phyloP scores from a whole-genome alignment of 441 rosid species.

The Populus hybrid region DNA sequence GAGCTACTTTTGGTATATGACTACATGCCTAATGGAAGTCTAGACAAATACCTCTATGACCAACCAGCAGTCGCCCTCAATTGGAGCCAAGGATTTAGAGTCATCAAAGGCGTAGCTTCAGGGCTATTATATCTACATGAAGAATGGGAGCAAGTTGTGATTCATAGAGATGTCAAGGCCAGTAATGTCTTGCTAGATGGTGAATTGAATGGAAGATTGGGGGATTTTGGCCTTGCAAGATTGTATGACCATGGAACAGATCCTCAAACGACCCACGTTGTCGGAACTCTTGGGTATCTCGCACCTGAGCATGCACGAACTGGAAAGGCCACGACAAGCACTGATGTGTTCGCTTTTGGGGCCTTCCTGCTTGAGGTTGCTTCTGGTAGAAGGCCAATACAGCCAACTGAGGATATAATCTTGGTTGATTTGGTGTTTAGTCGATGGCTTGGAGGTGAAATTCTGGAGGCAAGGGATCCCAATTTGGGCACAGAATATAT shows the following conservation, averaged over 20 bases:
- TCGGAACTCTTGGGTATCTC: constrained; percentile 47
- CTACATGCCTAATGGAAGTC: no score
- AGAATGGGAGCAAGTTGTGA: constrained; percentile 10
- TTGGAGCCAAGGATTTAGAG: constrained; percentile 31
- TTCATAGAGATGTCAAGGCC: constrained; percentile 50
- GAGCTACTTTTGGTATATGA: no score
- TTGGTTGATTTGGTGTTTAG: constrained; percentile 39
- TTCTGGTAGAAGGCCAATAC: constrained; percentile 37
- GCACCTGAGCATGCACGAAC: constrained; percentile 45
- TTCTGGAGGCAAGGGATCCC: constrained; percentile 38
- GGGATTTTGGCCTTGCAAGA: constrained; percentile 54
- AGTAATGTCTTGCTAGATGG: constrained; percentile 43
- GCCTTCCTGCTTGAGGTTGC: constrained; percentile 43
- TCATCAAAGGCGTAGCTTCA: no score
- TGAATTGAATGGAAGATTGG: constrained; percentile 39
- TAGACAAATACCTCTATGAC: no score
- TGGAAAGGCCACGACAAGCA: constrained; percentile 43
- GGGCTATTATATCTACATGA: no score
- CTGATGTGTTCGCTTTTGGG: constrained; percentile 46
- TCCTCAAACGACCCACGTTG: constrained; percentile 40
- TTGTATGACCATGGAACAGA: constrained; percentile 43
- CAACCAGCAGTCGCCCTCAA: not conserved
- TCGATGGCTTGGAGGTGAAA: constrained; percentile 16
- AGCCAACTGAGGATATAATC: constrained; percentile 11
- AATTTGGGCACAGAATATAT: constrained; percentile 26